Percentiles rank a stretch among this genome's conserved stretches.
phyloP scores from a whole-genome alignment of 208 protist genomes.

The Naegleria lovaniensis region DNA sequence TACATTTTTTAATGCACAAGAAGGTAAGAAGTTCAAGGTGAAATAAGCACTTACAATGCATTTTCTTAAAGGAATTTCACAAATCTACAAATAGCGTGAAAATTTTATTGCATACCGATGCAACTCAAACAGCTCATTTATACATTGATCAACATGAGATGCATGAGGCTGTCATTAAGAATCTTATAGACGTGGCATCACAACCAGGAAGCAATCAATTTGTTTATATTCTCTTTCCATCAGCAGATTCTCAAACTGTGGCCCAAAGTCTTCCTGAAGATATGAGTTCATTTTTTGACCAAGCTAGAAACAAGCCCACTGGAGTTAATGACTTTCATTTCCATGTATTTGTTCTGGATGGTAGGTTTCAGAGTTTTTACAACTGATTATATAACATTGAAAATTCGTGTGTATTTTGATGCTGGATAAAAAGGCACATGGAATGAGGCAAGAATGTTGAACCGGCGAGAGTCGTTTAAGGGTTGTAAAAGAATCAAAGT shows the following conservation, averaged over 20 bases:
- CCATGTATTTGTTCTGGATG: background rate
- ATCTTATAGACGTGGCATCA: background rate
- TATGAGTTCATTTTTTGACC: background rate
- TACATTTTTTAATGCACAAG: background rate
- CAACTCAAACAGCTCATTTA: background rate
- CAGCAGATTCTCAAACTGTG: background rate
- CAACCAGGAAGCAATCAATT: background rate
- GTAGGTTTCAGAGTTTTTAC: background rate
- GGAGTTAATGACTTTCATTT: background rate
- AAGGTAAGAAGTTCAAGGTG: too few relatives aligned
- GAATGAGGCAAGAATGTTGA: background rate
- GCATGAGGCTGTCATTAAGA: background rate
- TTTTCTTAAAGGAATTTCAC: background rate
- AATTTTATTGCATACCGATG: background rate
- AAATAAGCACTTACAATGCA: too few relatives aligned
- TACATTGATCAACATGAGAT: background rate
- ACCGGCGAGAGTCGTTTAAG: background rate
- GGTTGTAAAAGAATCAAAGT: background rate
- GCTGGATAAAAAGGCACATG: background rate
- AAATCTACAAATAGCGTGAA: background rate
- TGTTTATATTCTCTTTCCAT: background rate
- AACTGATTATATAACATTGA: too few relatives aligned
- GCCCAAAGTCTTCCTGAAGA: background rate
- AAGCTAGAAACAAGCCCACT: too few relatives aligned
- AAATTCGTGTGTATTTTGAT: too few relatives aligned